Base-by-base conservation (phyloP, 2,329 filamentous ascomycete species). In the Truncatella angustata region DNA sequence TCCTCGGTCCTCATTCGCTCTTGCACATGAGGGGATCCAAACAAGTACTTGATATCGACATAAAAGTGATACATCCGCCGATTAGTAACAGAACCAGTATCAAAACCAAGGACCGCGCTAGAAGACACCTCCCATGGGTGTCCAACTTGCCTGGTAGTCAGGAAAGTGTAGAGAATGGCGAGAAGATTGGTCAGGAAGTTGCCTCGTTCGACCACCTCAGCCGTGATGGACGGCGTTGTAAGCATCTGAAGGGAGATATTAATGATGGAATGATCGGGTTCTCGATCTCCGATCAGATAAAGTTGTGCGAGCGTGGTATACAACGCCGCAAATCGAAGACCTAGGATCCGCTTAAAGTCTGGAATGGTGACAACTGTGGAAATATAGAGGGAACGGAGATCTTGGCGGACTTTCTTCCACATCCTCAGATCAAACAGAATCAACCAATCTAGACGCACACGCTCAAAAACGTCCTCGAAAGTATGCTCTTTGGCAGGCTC, bases 251-350 rank as follows among this genome's bases (percentile, higher is more conserved):
- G 76, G 4, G 93, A 97, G 34, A 99, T 82, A 66, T 97, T 97
- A 76, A 99, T 96, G 65, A 99, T 97, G 10, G 93, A 97, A 70
- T 97, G 93, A 64, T 99, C 94, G 2, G 94, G 94, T 68, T 99
- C 94, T 57, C 94, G 82, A 66, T 99, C 94, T 12, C 93, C 93
- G 58, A 99, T 94, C 26, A 99, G 81, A 67, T 97, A 99, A 3
- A 99, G 77, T 67, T 99, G 93, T 4, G 94, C 92, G 44, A 99
- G 75, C 2, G 89, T 90, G 2, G 94, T 97, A 71, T 99, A 99
- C 3, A 99, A 78, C 1, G 91, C 93, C 49, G 95, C 91, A 67
- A 99, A 95, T n/a, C 94, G 85, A 39, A 99, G 76, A 2, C 93
- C 92, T 51, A 99, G 78, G 9, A 99, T 85, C 18, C 93, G 86